Conservation (phyloP, 164 flowering plant species). For the Macadamia integrifolia region DNA sequence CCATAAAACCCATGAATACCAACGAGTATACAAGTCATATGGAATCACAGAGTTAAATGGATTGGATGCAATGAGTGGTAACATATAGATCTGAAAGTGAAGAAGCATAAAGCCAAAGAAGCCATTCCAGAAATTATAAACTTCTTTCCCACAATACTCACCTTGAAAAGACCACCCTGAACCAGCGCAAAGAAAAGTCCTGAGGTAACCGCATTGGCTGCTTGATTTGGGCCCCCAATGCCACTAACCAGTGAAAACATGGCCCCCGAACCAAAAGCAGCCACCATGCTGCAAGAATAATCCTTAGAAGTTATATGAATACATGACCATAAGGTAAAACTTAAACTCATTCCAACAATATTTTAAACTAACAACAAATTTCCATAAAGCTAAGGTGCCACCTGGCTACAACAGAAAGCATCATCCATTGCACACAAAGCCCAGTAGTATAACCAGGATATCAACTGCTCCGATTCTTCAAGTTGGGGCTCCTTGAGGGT, state of each 20-base stretch:
- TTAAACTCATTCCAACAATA: neutral
- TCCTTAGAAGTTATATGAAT: neutral
- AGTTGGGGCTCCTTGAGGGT: too few relatives aligned
- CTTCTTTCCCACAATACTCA: constrained; percentile 19
- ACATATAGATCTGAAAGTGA: neutral
- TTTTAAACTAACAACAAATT: neutral
- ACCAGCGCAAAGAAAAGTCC: constrained; percentile 85
- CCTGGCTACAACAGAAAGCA: neutral
- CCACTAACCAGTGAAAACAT: constrained; percentile 89
- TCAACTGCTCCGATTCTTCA: too few relatives aligned
- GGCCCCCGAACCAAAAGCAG: constrained; percentile 98
- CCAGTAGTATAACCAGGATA: too few relatives aligned
- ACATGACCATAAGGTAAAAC: too few relatives aligned
- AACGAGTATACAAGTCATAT: too few relatives aligned
- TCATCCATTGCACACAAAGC: neutral
- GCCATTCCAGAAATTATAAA: neutral
- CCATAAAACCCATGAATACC: too few relatives aligned
- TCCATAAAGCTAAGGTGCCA: neutral
- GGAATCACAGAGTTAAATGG: too few relatives aligned
- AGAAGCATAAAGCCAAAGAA: neutral
- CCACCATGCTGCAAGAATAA: constrained; percentile 72
- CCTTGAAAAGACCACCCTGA: constrained; percentile 91
- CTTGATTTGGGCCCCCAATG: constrained; percentile 81
- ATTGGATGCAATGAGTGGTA: too few relatives aligned
- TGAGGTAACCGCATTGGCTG: constrained; percentile 59